Evolutionary conservation across 495 filamentous ascomycete species (phyloP).

Genomic region (Chaetomidium leptoderma): DNA sequence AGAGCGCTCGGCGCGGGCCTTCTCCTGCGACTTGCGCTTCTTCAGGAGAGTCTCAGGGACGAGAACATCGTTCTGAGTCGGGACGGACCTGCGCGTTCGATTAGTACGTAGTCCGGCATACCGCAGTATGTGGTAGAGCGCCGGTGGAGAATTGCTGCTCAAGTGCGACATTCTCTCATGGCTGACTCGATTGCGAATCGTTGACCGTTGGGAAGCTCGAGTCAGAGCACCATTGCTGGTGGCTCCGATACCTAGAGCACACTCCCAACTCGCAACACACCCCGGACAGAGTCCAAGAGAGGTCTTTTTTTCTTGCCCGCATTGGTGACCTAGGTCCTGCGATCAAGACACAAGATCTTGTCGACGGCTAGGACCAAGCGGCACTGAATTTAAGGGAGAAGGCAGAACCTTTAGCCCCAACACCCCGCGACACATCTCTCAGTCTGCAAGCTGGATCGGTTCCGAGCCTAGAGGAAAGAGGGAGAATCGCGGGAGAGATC

Average conservation of each 20-base stretch:
- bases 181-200: conserved; percentile 73
- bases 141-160: conserved; percentile 86
- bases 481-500: conserved; percentile 64
- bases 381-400: conserved; percentile 86
- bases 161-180: conserved; percentile 85
- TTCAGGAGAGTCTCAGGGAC: conserved; percentile 98
- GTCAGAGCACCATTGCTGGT: background rate
- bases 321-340: conserved; percentile 20
- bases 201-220: conserved; percentile 60
- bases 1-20: conserved; percentile 81
- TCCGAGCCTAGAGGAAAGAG: conserved; percentile 47
- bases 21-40: conserved; percentile 99
- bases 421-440: conserved; percentile 61
- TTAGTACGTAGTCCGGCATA: conserved; percentile 68
- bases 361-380: conserved; percentile 39
- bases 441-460: conserved; percentile 38
- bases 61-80: conserved; percentile 86
- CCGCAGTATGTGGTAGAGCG: conserved; percentile 62
- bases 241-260: conserved; percentile 24
- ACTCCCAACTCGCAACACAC: conserved; percentile 80
- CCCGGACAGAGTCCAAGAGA: conserved; percentile 61
- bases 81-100: conserved; percentile 63
- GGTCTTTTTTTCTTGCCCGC: conserved; percentile 45
- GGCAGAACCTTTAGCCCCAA: conserved; percentile 69
- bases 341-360: background rate